Evolutionary conservation across 2,329 filamentous ascomycete species (phyloP).

Genomic region (Colletotrichum tofieldiae): DNA sequence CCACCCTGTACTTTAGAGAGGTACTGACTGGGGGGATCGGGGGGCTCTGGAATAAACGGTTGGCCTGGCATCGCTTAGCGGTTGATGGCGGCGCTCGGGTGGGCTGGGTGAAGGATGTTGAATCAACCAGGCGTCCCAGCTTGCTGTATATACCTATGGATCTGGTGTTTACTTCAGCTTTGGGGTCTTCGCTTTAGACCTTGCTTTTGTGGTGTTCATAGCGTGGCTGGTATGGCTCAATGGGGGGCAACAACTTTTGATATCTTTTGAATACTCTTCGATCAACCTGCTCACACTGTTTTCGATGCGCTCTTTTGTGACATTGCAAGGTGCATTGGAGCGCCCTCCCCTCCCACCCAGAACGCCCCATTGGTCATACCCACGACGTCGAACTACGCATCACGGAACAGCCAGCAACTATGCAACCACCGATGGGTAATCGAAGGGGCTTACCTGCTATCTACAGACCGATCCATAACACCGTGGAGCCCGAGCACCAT

Average conservation of each 20-base stretch:
- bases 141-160: background rate
- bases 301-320: background rate
- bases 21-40: background rate
- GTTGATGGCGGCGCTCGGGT: background rate
- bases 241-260: background rate
- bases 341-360: background rate
- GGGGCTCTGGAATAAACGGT: too few relatives aligned
- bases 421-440: background rate
- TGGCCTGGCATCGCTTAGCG: background rate
- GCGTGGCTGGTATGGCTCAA: background rate
- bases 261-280: background rate
- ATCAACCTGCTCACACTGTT: background rate
- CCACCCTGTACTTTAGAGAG: background rate
- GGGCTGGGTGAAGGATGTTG: background rate
- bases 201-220: background rate
- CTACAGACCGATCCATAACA: background rate
- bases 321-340: background rate
- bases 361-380: background rate
- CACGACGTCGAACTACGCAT: background rate
- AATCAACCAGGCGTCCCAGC: background rate
- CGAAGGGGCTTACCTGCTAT: background rate
- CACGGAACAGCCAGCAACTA: background rate
- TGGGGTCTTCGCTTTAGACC: background rate
- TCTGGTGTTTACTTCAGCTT: background rate
- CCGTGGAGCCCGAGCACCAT: background rate